phyloP scores from a whole-genome alignment of 1,284 basidiomycete genomes.

The Apiotrichum siamense region DNA sequence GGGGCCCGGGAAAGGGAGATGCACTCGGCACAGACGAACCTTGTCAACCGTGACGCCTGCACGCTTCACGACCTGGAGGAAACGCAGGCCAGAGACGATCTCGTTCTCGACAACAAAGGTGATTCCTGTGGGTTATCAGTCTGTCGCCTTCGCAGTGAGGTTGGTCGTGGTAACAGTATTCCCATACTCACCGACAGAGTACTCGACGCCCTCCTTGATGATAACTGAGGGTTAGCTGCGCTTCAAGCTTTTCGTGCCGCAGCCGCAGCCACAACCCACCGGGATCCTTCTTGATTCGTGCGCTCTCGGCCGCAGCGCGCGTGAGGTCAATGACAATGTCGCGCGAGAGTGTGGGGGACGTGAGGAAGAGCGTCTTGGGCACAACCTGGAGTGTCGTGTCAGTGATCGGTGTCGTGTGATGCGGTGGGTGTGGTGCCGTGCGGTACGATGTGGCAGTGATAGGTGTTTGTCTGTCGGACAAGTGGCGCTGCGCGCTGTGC shows the following conservation, averaged over 20 bases:
- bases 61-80: slow-evolving; percentile 52
- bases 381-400: slow-evolving; percentile 32
- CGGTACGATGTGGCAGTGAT: background rate
- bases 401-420: background rate
- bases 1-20: background rate
- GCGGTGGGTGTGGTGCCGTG: background rate
- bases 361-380: slow-evolving; percentile 49
- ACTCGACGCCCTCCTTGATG: slow-evolving; percentile 55
- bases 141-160: no score
- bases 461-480: background rate
- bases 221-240: slow-evolving; percentile 29
- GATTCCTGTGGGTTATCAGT: slow-evolving; percentile 1
- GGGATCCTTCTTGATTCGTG: slow-evolving; percentile 51
- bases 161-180: no score
- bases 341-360: slow-evolving; percentile 44
- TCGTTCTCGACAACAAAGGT: slow-evolving; percentile 45
- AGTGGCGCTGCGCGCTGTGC: no score
- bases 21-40: background rate
- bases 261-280: slow-evolving; percentile 29
- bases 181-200: slow-evolving; percentile 48
- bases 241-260: background rate
- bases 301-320: slow-evolving; percentile 41
- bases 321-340: slow-evolving; percentile 51
- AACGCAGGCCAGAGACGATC: slow-evolving; percentile 53
- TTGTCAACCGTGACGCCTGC: slow-evolving; percentile 33